phyloP scores from a whole-genome alignment of 805 yeast genomes.

The Candida nonsorbophila region DNA sequence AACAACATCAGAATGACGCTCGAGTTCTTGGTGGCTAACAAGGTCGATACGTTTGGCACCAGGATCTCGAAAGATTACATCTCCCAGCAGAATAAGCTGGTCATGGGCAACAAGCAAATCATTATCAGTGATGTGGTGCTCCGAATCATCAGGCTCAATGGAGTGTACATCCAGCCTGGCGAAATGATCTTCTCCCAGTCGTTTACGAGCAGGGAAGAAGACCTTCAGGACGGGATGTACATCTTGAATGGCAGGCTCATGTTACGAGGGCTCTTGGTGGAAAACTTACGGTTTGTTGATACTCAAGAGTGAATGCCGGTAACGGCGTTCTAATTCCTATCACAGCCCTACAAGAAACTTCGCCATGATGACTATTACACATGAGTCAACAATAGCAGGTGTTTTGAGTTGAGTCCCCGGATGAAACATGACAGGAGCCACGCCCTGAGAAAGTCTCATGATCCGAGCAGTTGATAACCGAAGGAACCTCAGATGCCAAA shows the following conservation, averaged over 20 bases:
- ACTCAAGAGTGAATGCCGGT: too few relatives aligned
- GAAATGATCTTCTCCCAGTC: slow-evolving; percentile 1
- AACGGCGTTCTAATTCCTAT: too few relatives aligned
- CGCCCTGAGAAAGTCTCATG: too few relatives aligned
- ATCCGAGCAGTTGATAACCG: too few relatives aligned
- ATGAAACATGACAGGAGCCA: too few relatives aligned
- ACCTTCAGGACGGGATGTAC: slow-evolving; percentile 1
- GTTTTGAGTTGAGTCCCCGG: too few relatives aligned
- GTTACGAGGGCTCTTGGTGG: slow-evolving; percentile 9
- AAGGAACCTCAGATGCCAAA: too few relatives aligned
- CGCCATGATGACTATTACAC: too few relatives aligned
- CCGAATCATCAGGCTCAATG: slow-evolving; percentile 28
- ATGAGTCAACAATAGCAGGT: too few relatives aligned
- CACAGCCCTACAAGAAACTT: too few relatives aligned
- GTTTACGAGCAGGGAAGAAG: slow-evolving; percentile 1
- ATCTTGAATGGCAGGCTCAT: slow-evolving; percentile 2
- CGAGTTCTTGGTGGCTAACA: slow-evolving; percentile 39
- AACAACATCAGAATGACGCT: slow-evolving; percentile 39
- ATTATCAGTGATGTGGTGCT: slow-evolving; percentile 11
- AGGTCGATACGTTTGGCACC: slow-evolving; percentile 35
- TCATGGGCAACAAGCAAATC: background rate
- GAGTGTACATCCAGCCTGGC: slow-evolving; percentile 17
- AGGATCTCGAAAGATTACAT: slow-evolving; percentile 22
- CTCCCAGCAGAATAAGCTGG: slow-evolving; percentile 1
- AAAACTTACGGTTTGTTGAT: too few relatives aligned